phyloP scores from a whole-genome alignment of 106 monocot species.

The Acorus gramineus region DNA sequence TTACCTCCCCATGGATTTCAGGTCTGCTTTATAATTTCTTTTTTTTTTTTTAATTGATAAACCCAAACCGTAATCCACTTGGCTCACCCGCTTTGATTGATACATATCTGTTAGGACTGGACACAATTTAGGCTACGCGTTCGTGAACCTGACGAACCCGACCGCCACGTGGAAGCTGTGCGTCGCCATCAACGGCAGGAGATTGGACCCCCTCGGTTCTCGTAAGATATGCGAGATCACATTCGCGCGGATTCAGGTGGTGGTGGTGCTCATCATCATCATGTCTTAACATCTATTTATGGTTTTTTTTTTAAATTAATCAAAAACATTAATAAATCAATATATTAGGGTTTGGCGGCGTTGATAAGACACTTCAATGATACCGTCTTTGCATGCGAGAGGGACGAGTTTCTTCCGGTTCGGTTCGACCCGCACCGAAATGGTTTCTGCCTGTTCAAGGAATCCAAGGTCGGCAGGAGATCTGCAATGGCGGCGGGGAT shows the following conservation, averaged over 20 bases:
- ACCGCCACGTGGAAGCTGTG: background rate
- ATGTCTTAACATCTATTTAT: background rate
- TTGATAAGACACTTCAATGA: conserved; percentile 1
- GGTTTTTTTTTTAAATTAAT: background rate
- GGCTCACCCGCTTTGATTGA: background rate
- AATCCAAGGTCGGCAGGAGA: conserved; percentile 4
- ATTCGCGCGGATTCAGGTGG: conserved; percentile 11
- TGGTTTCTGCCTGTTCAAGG: background rate
- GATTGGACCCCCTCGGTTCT: conserved; percentile 4
- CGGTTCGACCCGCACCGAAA: conserved; percentile 1
- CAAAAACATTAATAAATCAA: background rate
- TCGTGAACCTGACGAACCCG: conserved; percentile 10
- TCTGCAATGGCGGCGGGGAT: background rate
- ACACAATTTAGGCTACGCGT: conserved; percentile 7
- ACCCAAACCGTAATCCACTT: too few relatives aligned
- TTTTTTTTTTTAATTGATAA: background rate
- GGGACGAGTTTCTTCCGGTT: conserved; percentile 5
- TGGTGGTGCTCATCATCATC: background rate
- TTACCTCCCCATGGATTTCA: conserved; percentile 12
- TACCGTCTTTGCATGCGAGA: conserved; percentile 1
- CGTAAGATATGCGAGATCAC: conserved; percentile 10
- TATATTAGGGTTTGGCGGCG: background rate
- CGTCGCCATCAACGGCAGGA: background rate
- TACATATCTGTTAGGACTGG: background rate
- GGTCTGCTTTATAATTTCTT: background rate